A percentile compares a stretch with the other conserved stretches of the same genome.
Evolutionary conservation across 1,284 basidiomycete species (phyloP).

Genomic region (Neonothopanus nambi): DNA sequence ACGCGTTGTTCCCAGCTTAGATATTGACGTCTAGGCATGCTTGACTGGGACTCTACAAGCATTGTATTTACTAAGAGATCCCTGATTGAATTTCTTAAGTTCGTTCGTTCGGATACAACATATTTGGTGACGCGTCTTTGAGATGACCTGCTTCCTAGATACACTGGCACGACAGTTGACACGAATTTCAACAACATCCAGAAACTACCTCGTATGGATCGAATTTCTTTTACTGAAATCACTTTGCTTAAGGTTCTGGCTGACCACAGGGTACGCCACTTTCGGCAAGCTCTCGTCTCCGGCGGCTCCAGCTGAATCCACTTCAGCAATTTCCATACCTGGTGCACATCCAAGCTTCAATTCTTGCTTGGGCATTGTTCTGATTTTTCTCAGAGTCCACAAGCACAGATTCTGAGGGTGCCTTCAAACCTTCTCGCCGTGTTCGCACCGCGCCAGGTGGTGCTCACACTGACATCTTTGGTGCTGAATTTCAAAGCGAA

Average conservation of each 20-base stretch:
- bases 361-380: background rate
- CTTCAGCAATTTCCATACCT: slow-evolving; percentile 10
- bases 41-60: slow-evolving; percentile 72
- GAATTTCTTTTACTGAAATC: background rate
- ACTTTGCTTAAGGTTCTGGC: background rate
- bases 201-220: slow-evolving; percentile 63
- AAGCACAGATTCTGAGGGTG: slow-evolving; percentile 20
- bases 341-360: background rate
- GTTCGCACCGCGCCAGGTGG: slow-evolving; percentile 54
- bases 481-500: slow-evolving; percentile 33
- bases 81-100: slow-evolving; percentile 75
- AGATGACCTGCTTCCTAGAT: slow-evolving; percentile 41
- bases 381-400: slow-evolving; percentile 5
- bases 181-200: slow-evolving; percentile 68
- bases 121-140: slow-evolving; percentile 16
- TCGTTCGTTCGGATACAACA: slow-evolving; percentile 22
- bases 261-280: slow-evolving; percentile 51
- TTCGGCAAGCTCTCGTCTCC: slow-evolving; percentile 46
- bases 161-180: slow-evolving; percentile 70
- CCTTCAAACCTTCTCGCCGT: slow-evolving; percentile 51
- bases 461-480: slow-evolving; percentile 47
- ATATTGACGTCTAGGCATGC: slow-evolving; percentile 54
- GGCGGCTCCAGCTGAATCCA: slow-evolving; percentile 10
- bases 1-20: background rate
- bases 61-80: slow-evolving; percentile 75